Conservation (phyloP, 2,329 filamentous ascomycete species). For the Fusarium verticillioides region DNA sequence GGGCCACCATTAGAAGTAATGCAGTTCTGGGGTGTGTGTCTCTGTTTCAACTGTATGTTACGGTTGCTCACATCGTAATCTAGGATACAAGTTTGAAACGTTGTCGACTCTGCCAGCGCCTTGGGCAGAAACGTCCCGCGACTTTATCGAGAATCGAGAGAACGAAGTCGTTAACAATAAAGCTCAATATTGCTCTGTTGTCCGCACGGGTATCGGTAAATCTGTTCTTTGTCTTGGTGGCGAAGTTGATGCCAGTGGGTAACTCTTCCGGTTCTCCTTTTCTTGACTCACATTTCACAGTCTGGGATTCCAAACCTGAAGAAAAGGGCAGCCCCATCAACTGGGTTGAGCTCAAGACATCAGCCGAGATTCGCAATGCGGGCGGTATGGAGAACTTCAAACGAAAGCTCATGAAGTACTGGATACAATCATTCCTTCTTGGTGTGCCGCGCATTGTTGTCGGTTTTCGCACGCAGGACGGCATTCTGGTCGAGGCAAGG, state of each 20-base stretch:
- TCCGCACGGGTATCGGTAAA: constrained; percentile 85
- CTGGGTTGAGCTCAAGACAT: constrained; percentile 96
- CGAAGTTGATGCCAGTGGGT: constrained; percentile 87
- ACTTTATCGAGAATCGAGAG: constrained; percentile 82
- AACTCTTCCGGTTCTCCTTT: background rate
- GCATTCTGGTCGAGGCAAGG: constrained; percentile 77
- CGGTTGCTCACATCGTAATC: background rate
- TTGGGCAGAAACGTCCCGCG: constrained; percentile 78
- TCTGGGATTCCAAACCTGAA: constrained; percentile 84
- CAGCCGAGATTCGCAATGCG: constrained; percentile 74
- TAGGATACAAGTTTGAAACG: constrained; percentile 97
- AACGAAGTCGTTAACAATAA: constrained; percentile 83
- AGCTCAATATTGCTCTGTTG: constrained; percentile 95
- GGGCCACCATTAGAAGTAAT: constrained; percentile 78
- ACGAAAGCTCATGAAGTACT: constrained; percentile 92
- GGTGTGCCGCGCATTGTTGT: constrained; percentile 93
- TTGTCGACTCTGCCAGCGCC: constrained; percentile 78
- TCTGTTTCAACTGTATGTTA: background rate
- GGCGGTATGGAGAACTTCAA: constrained; percentile 82
- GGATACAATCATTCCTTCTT: constrained; percentile 95
- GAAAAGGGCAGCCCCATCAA: constrained; percentile 76
- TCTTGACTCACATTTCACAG: constrained; percentile 52
- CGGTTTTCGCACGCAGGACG: constrained; percentile 80
- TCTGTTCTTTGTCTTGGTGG: constrained; percentile 83
- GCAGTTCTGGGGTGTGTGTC: constrained; percentile 83